Conservation (phyloP, 202 grass and related monocot genomes). For the Cymbopogon flexuosus region DNA sequence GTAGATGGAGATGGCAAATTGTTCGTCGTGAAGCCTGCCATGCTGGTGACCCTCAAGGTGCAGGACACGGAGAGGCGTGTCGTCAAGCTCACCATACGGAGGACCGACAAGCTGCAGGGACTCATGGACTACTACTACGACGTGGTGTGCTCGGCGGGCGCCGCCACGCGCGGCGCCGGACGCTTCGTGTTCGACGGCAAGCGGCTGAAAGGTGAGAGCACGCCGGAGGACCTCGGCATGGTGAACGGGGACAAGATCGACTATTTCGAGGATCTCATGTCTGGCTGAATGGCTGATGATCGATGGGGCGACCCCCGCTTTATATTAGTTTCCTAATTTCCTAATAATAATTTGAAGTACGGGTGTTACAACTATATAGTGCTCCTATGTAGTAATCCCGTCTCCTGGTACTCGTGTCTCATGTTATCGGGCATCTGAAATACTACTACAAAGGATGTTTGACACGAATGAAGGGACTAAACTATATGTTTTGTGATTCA, state of each 20-base stretch:
- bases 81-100: background rate
- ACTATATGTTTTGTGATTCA: too few species aligned
- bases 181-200: background rate
- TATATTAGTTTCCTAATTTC: too few species aligned
- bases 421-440: background rate
- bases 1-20: too few species aligned
- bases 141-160: background rate
- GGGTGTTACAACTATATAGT: background rate
- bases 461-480: too few species aligned
- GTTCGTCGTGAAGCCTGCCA: background rate
- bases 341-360: background rate
- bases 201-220: background rate
- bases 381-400: too few species aligned
- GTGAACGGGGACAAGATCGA: background rate
- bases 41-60: background rate
- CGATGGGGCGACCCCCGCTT: too few species aligned
- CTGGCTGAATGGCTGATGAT: background rate
- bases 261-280: background rate
- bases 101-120: background rate
- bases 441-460: too few species aligned
- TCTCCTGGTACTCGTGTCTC: background rate
- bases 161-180: background rate
- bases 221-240: background rate
- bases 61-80: background rate
- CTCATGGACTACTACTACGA: slow-evolving; percentile 13